Conservation (phyloP, 306 rosid species). For the Trifolium dubium region DNA sequence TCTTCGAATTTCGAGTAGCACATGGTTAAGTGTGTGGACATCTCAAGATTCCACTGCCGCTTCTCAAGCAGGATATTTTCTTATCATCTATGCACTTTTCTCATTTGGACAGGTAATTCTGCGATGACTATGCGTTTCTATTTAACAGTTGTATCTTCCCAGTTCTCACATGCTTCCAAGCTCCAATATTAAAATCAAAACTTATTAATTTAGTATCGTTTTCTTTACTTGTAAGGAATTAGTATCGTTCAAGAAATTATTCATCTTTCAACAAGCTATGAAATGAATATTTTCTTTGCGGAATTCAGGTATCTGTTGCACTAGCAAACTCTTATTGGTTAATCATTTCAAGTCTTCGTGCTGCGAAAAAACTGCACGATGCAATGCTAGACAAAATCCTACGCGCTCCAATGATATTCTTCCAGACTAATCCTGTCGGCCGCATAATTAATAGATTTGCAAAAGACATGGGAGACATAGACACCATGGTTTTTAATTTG, state of each 20-base stretch:
- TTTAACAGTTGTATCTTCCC: conserved; percentile 27
- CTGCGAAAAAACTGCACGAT: conserved; percentile 74
- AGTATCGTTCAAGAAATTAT: conserved; percentile 24
- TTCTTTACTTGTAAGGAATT: conserved; percentile 8
- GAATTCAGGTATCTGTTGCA: conserved; percentile 68
- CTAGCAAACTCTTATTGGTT: conserved; percentile 82
- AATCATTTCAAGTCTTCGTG: conserved; percentile 72
- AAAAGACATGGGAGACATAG: conserved; percentile 79
- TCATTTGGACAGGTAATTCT: conserved; percentile 80
- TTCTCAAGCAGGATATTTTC: conserved; percentile 67
- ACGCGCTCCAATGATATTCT: conserved; percentile 84
- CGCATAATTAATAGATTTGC: conserved; percentile 91
- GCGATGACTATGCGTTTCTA: conserved; percentile 9
- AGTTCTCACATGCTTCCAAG: conserved; percentile 26
- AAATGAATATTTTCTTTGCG: conserved; percentile 38
- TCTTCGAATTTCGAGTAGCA: conserved; percentile 82
- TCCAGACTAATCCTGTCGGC: conserved; percentile 89
- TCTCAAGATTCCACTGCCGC: conserved; percentile 52
- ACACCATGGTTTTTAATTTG: conserved; percentile 58
- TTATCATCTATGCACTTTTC: conserved; percentile 64
- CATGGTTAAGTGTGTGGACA: conserved; percentile 90
- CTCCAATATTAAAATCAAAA: neutral
- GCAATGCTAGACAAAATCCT: conserved; percentile 61
- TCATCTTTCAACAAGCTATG: conserved; percentile 25
- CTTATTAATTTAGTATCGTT: neutral